Base-by-base conservation (phyloP, 2,329 filamentous ascomycete species). In the Aspergillus vadensis region DNA sequence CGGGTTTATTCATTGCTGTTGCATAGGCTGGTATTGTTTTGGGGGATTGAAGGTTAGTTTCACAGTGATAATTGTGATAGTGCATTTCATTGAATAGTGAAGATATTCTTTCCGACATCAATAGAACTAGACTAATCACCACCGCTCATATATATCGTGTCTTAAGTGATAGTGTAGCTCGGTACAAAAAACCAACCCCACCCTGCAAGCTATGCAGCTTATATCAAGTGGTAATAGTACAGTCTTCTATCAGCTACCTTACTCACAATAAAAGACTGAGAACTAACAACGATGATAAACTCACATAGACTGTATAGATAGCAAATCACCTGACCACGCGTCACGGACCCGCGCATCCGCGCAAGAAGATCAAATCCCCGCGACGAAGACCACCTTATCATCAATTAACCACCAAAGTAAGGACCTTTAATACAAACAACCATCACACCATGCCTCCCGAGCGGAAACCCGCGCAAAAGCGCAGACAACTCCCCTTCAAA, bases 401-500 rank as follows among this genome's bases (percentile, higher is more conserved):
- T 39, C 12, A 25, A 39, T 9, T 17, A 4, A 39, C 30, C 3
- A 57, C 15, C 38, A 47, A 36, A 55, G 15, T 8, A 23, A 59
- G 7, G 27, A 12, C 3, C 3, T 6, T 7, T 2, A 3, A 32
- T 21, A n/a, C 9, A 21, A 7, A 43, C 25, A 36, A 43, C 23
- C 43, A 12, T 39, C 38, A 55, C 23, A 67, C 15, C 44, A 75
- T 72, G 68, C 66, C 72, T 7, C 65, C 67, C 5, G 72, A 76
- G 64, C 69, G 65, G 50, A 72, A 68, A 61, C 61, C 66, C 5
- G 58, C 70, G 2, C 67, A 73, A 23, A 80, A 79, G 62, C 72
- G 76, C 51, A 70, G 73, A 55, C 71, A 68, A 14, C 75, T 78
- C 17, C 76, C 78, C n/a, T 81, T 81, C 70, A 80, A 80, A 4